Conservation (phyloP, 805 yeast species). For the Scheffersomyces lignosus region DNA sequence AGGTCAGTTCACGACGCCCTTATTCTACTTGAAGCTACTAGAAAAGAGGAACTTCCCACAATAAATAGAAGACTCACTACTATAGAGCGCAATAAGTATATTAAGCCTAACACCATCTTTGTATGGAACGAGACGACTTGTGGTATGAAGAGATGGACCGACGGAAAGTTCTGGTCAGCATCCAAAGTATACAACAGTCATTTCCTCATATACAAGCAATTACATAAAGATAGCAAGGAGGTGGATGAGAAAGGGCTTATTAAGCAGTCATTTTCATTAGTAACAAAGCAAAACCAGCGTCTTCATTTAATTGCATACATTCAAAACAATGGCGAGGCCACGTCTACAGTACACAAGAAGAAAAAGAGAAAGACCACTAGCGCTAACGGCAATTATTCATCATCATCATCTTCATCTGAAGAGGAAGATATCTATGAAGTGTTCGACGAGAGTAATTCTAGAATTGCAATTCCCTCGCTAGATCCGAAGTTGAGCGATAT, state of each 20-base stretch:
- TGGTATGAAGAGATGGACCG: constrained; percentile 78
- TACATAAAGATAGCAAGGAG: constrained; percentile 21
- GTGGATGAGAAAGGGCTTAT: constrained; percentile 54
- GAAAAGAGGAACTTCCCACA: constrained; percentile 56
- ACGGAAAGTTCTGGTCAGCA: constrained; percentile 73
- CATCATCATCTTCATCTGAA: neutral
- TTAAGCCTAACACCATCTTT: constrained; percentile 60
- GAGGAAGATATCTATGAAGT: constrained; percentile 1
- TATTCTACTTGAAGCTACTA: constrained; percentile 62
- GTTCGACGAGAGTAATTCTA: neutral
- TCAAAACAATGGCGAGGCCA: constrained; percentile 7
- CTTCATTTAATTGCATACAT: constrained; percentile 61
- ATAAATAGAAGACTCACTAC: constrained; percentile 58
- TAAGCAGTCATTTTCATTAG: constrained; percentile 63
- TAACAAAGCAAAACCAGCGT: constrained; percentile 52
- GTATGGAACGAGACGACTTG: constrained; percentile 74
- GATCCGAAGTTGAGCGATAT: constrained; percentile 21
- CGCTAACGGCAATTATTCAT: neutral
- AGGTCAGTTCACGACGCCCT: constrained; percentile 62
- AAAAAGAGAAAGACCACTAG: neutral
- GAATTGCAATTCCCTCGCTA: constrained; percentile 16
- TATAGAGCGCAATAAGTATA: constrained; percentile 48
- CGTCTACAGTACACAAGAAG: neutral
- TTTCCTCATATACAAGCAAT: constrained; percentile 53
- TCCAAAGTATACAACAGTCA: constrained; percentile 49